Evolutionary conservation across 2,329 filamentous ascomycete species (phyloP), one percentile per base, ranked within the genome.

Genomic region (Paecilomyces formosus): DNA sequence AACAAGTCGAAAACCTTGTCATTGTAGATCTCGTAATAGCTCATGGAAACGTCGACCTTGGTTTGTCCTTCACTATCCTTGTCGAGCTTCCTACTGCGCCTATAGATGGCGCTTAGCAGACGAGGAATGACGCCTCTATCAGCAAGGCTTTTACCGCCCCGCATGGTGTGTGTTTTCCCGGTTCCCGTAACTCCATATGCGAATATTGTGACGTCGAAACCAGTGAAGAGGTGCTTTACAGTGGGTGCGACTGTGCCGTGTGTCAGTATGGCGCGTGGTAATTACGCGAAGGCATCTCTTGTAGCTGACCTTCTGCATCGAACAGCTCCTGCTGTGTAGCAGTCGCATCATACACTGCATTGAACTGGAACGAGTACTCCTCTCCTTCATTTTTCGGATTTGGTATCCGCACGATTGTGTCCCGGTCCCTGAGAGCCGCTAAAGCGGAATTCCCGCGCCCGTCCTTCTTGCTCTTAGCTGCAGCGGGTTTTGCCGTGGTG

Each of bases 21-120:
- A 73, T 95, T 96, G 76, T 97, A 97, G 64, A 97, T 96, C 73
- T 97, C 92, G 76, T 96, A 96, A 76, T 97, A 97, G 28, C 90
- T 92, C 68, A 97, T 82, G 12, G 85, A 81, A 15, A 96, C 90
- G 8, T 85, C 79, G 22, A 95, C 89, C 1, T 78, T 81, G 0
- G 87, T 92, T 55, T 85, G 79, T 11, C 87, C 89, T 3, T 81
- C 79, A 1, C 86, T 83, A 68, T 96, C 92, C 74, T 93, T 94
- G 63, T 85, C 83, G 18, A 94, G 87, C 79, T 95, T 96, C 74
- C 91, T 89, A 62, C 88, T 88, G 60, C 90, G 82, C 54, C 93
- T 85, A 72, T 93, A 97, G 59, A 97, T 89, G 65, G 85, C 85
- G 74, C 90, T 95, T 51, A 97, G 81, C 58, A 96, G 77, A 60